Base-by-base conservation (phyloP, 2,329 filamentous ascomycete genomes). In the Hypoxylon sp. region DNA sequence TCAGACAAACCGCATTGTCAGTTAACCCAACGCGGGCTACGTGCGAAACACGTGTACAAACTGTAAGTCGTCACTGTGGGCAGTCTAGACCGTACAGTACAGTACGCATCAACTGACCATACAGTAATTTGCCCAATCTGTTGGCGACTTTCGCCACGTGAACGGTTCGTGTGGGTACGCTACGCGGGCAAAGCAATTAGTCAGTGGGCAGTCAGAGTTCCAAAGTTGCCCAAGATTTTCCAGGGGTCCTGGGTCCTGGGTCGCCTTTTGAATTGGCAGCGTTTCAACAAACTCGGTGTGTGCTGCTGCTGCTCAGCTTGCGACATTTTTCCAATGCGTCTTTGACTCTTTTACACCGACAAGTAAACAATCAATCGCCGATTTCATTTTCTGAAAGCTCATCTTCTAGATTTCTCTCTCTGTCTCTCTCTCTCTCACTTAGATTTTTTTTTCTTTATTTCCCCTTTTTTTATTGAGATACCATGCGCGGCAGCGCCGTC, bases 401-500 rank as follows among this genome's bases (percentile, higher is more conserved):
- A 47, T 46, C 19, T 29, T 32, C 32, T 21, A 29, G 19, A 24
- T 35, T 32, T 37, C 13, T 31, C 55, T 48, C 39, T 37, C 32
- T 27, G 3, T 27, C 24, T 4, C 39, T 37, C 32, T 27, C 24
- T 27, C 24, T 4, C 24, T 27, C 39, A 13, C 32, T 24, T 17
- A 47, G 47, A 50, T 42, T 39, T 51, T 56, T 56, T 42, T 47
- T 44, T 52, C 15, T 3, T 24, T 48, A n/a, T n/a, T n/a, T n/a
- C n/a, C n/a, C 35, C 15, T 17, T 59, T 44, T 32, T 55, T 46
- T 42, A 68, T 64, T 32, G 60, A 65, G 66, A 69, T 71, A 71
- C 60, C 50, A 76, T 76, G 75, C 74, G 74, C 65, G 70, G 72
- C 67, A 67, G 72, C 69, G 74, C 73, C 65, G 74, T 73, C 53